Conservation (phyloP, 148 eudicot genomes). For the Chenopodium formosanum region DNA sequence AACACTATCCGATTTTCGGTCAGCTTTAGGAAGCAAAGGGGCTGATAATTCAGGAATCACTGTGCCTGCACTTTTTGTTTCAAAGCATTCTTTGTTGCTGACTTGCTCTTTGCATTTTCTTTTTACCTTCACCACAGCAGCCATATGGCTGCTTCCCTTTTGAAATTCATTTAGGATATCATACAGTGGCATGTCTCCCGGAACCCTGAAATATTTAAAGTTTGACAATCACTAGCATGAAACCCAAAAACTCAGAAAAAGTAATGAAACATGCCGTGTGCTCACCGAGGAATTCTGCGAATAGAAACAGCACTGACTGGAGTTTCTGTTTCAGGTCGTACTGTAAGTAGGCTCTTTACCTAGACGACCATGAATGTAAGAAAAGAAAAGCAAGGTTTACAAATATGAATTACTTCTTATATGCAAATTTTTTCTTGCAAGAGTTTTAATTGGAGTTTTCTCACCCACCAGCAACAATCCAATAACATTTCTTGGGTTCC, state of each 20-base stretch:
- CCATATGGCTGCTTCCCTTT: constrained; percentile 96
- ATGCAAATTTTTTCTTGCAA: background rate
- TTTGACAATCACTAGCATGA: background rate
- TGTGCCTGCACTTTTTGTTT: constrained; percentile 23
- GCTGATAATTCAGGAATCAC: constrained; percentile 38
- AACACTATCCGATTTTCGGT: constrained; percentile 38
- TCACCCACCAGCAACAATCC: constrained; percentile 83
- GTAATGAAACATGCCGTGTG: background rate
- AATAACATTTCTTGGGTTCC: constrained; percentile 80
- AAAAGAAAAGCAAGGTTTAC: background rate
- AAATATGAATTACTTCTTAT: background rate
- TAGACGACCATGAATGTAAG: constrained; percentile 23
- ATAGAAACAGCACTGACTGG: constrained; percentile 96
- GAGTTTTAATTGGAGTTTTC: background rate
- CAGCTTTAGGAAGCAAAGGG: constrained; percentile 50
- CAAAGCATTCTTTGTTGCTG: constrained; percentile 31
- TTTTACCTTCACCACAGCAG: constrained; percentile 83
- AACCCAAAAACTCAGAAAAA: constrained; percentile 3
- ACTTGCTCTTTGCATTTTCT: constrained; percentile 35
- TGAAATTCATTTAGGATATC: constrained; percentile 94
- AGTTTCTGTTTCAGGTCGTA: constrained; percentile 92
- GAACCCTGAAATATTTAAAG: constrained; percentile 51
- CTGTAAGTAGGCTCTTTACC: constrained; percentile 96
- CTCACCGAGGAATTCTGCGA: constrained; percentile 84
- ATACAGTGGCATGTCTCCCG: constrained; percentile 86